Evolutionary conservation across 352 stramenopile species (phyloP), one percentile per base, ranked within the genome.

Genomic region (Phytophthora quininea): DNA sequence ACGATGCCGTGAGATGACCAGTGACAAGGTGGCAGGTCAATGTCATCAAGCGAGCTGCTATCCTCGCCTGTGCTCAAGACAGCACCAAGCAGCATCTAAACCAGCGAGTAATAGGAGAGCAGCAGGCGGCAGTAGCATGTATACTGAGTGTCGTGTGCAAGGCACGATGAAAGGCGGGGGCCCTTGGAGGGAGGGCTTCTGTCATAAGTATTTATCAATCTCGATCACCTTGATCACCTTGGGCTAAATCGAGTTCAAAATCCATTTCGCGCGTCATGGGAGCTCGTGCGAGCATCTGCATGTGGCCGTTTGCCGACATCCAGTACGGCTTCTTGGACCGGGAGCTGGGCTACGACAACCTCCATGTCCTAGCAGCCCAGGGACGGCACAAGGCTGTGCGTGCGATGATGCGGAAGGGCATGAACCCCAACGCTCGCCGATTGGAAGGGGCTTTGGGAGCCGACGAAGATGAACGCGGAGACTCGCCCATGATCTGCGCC

Each of bases 401-500:
- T 30, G 69, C 79, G n/a, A 68, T 74, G 6, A 54, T 91, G 42
- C 84, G 82, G 54, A 73, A 85, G 33, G 83, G 83, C 1, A 73
- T 91, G 59, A 69, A 91, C n/a, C 83, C 83, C 6, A 90, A 91
- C 49, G 76, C 70, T 11, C 61, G 62, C 38, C 50, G 51, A 12
- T 64, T 79, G 37, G 54, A 75, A 54, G 74, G 61, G 38, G 61
- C 66, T 4, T 46, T 82, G 0, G 73, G 85, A 12, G 61, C 61
- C 8, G 79, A 85, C 27, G 75, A 73, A 30, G 82, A 85, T 58
- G 74, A 80, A 47, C 72, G 75, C 38, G 75, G 77, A 3, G 80
- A 90, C 54, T 80, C 80, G 35, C 70, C 75, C 24, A 79, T 91
- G 67, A 88, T 89, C 67, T 91, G 83, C 33, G 71, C 74, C 2